A percentile compares a stretch with the other conserved stretches of the same genome.
phyloP scores from a whole-genome alignment of 1,284 basidiomycete species.

The Kwoniella shivajii region DNA sequence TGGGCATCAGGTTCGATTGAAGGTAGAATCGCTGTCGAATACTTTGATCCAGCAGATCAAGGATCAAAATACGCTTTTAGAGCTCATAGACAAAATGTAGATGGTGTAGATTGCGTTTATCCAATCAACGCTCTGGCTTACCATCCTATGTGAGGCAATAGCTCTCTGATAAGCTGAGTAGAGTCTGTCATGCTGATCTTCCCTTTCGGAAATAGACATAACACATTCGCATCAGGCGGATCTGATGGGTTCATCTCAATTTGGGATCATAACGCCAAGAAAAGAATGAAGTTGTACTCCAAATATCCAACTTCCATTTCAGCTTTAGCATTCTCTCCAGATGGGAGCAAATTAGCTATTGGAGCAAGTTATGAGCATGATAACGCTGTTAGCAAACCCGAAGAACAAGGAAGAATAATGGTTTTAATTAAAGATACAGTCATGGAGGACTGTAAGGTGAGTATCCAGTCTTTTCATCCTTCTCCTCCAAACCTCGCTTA shows the following conservation, averaged over 20 bases:
- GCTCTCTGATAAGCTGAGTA: not conserved
- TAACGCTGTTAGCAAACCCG: constrained; percentile 60
- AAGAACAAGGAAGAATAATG: constrained; percentile 45
- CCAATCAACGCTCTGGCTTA: constrained; percentile 94
- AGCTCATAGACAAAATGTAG: constrained; percentile 87
- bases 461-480: constrained; percentile 18
- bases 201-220: constrained; percentile 62
- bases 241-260: constrained; percentile 89
- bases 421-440: constrained; percentile 52
- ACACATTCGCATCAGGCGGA: constrained; percentile 92
- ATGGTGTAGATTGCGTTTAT: constrained; percentile 96
- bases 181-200: not conserved
- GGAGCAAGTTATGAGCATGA: constrained; percentile 87
- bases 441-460: constrained; percentile 55
- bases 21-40: constrained; percentile 95
- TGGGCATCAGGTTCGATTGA: constrained; percentile 94
- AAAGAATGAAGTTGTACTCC: constrained; percentile 84
- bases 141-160: constrained; percentile 71
- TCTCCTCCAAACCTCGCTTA: no score
- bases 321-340: constrained; percentile 75
- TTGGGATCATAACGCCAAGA: constrained; percentile 97
- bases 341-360: constrained; percentile 78
- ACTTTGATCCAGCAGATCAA: constrained; percentile 81
- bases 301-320: constrained; percentile 74
- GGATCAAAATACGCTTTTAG: constrained; percentile 98